These are phyloP conservation scores for Pseudogymnoascus sp. DNA, from an alignment of 2,329 filamentous ascomycete genomes.

Conservation along the genomic window DNA sequence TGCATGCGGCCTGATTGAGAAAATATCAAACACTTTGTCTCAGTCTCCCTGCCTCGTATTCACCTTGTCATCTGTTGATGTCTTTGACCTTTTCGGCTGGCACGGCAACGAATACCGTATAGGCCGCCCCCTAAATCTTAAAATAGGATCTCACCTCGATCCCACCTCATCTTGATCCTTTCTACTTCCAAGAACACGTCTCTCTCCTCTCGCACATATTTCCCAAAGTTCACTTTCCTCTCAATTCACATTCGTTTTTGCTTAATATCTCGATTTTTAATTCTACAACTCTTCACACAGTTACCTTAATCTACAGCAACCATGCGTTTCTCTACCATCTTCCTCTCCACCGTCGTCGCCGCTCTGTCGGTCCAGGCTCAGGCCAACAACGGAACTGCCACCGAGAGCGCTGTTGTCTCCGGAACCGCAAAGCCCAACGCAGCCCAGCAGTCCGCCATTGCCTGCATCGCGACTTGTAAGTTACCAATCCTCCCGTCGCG, in stretches of 20 bases:
- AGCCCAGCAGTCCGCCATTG: neutral
- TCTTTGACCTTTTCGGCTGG: neutral
- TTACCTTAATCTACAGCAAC: neutral
- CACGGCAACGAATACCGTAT: neutral
- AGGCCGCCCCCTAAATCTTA: neutral
- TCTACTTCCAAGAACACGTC: neutral
- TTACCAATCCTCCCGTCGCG: neutral
- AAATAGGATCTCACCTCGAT: constrained; percentile 4
- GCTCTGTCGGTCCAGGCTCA: neutral
- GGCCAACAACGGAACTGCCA: neutral
- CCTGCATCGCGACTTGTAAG: constrained; percentile 1
- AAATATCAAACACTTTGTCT: neutral
- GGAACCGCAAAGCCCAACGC: neutral
- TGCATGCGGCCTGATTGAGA: constrained; percentile 1
- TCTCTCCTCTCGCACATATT: neutral
- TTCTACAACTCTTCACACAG: neutral
- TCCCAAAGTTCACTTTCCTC: neutral
- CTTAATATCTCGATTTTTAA: neutral
- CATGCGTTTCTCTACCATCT: constrained; percentile 9
- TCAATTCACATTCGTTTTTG: neutral
- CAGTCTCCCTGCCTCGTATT: neutral
- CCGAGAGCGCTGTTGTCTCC: neutral
- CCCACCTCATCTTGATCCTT: neutral
- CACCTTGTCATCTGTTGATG: neutral
- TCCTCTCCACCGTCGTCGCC: constrained; percentile 7